phyloP scores from a whole-genome alignment of 177 flowering plant genomes.

The Vitis hybrid region DNA sequence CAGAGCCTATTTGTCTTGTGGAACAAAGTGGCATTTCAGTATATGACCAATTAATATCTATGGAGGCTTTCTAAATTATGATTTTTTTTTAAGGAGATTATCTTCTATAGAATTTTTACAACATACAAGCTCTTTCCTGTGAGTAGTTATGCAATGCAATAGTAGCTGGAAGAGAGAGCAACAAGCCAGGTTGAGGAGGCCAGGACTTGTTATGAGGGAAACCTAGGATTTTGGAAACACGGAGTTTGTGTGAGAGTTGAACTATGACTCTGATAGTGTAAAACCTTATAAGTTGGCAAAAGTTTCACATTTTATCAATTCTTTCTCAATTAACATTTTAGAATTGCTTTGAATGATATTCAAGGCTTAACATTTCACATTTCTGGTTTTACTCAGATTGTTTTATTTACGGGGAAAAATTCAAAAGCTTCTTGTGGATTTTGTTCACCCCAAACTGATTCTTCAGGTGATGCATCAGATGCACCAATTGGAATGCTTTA shows the following conservation, averaged over 20 bases:
- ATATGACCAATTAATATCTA: not conserved
- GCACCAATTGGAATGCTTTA: not conserved
- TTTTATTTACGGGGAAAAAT: conserved; percentile 40
- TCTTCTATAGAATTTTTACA: not conserved
- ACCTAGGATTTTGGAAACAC: not conserved
- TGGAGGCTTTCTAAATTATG: too few species aligned
- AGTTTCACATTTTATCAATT: not conserved
- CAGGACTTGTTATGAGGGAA: not conserved
- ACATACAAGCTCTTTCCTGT: not conserved
- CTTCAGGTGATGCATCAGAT: conserved; percentile 46
- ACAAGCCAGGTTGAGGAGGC: not conserved
- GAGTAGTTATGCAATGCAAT: not conserved
- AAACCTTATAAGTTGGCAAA: not conserved
- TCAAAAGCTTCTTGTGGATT: conserved; percentile 61
- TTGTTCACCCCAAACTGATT: conserved; percentile 70
- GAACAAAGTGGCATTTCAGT: not conserved
- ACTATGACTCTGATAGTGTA: not conserved
- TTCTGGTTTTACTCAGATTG: conserved; percentile 32
- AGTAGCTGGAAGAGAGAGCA: not conserved
- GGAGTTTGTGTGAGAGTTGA: not conserved
- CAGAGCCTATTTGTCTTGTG: not conserved
- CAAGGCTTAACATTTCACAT: not conserved
- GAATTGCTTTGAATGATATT: not conserved
- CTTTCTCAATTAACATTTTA: not conserved
- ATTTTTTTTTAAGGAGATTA: not conserved